Base-by-base conservation (phyloP, 2,329 filamentous ascomycete genomes). In the Zalaria sp. region DNA sequence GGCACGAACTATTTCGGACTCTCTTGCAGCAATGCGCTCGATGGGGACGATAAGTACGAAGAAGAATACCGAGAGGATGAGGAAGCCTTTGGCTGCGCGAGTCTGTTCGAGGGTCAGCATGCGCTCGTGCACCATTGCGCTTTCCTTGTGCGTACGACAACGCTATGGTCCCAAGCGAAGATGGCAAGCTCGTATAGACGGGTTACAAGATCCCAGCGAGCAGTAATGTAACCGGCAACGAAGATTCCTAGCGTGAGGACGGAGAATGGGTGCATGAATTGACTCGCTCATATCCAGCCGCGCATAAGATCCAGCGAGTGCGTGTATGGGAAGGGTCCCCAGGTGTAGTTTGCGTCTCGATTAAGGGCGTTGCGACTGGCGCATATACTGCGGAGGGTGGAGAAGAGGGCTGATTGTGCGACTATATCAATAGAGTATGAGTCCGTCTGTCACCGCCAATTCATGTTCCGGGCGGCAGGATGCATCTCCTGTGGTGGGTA, bases 151-250 rank as follows among this genome's bases (percentile, higher is more conserved):
- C 51, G 27, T 69, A 93, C 87, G 60, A 96, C 83, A 56, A 98
- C 91, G 60, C 89, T 87, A 84, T 96, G 85, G 64, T 96, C 84
- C 87, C 88, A 95, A 53, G 93, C 91, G 63, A 96, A 98, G 51
- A 94, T 83, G 53, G 86, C 83, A 56, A 98, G 78, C 67, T 98
- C 89, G 81, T 95, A 94, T 56, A 96, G 75, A 57, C 88, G 81
- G 54, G 89, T 95, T 53, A 95, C 87, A 49, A 98, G 80, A 67
- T 96, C 91, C 88, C 91, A 98, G 72, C 91, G 83, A 60, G 91
- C 91, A 67, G 91, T 98, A 64, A 89, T 96, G 74, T 98, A 98
- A 65, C 91, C 91, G 69, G 91, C 89, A 74, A 96, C 83, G 72
- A 98, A 98, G 71, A 98, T 95, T 68, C 83, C 87, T 68, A 94